These are phyloP conservation scores for Leptoxyphium fumago DNA, from an alignment of 2,329 filamentous ascomycete genomes.

Conservation along the genomic window DNA sequence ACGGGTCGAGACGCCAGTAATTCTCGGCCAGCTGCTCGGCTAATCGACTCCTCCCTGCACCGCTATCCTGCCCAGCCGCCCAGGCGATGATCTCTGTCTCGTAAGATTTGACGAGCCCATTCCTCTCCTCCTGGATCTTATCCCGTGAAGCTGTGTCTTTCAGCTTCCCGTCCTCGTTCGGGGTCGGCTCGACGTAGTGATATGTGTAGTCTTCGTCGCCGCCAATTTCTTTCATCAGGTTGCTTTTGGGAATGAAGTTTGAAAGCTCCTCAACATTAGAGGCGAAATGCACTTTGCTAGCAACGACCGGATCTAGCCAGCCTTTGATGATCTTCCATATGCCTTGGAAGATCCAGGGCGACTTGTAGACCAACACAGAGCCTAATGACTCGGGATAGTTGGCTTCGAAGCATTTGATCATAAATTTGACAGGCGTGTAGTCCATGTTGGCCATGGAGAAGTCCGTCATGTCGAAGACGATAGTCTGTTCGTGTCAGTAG, in stretches of 20 bases:
- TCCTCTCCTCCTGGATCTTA: constrained; percentile 47
- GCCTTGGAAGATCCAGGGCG: constrained; percentile 95
- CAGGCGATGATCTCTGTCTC: constrained; percentile 63
- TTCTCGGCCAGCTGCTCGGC: constrained; percentile 51
- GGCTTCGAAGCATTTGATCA: constrained; percentile 98
- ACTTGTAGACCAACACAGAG: constrained; percentile 81
- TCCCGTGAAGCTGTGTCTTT: constrained; percentile 47
- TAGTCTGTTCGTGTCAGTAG: constrained; percentile 41
- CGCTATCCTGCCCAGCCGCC: constrained; percentile 41
- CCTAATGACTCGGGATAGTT: constrained; percentile 94
- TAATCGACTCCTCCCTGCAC: constrained; percentile 34
- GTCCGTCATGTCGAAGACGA: constrained; percentile 90
- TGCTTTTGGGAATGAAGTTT: constrained; percentile 53
- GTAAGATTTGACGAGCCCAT: constrained; percentile 53
- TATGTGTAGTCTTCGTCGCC: constrained; percentile 79
- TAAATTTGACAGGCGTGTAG: constrained; percentile 92
- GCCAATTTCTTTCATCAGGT: constrained; percentile 70
- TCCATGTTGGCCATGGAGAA: constrained; percentile 98
- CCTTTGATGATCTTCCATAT: constrained; percentile 92
- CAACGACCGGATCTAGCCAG: constrained; percentile 95
- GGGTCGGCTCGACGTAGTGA: constrained; percentile 59
- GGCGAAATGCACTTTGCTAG: constrained; percentile 84
- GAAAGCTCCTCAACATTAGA: constrained; percentile 67
- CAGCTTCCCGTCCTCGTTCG: constrained; percentile 65
- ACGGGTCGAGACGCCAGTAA: constrained; percentile 86